phyloP scores from a whole-genome alignment of 768 basidiomycete species.

The Lyophyllum semitale region DNA sequence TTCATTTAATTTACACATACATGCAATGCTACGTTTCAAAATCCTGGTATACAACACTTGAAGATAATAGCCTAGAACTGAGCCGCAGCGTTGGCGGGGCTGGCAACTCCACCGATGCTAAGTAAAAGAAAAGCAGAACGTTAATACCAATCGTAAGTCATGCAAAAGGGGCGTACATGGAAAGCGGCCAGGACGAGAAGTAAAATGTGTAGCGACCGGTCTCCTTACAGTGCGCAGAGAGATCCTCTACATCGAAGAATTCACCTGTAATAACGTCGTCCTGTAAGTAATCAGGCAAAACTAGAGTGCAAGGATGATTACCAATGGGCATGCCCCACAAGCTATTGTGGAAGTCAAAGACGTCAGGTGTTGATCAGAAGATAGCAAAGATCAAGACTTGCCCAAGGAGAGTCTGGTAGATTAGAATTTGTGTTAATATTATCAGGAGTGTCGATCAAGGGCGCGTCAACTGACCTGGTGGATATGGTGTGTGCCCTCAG shows the following conservation, averaged over 20 bases:
- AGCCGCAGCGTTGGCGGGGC: slow-evolving; percentile 10
- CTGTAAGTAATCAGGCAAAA: background rate
- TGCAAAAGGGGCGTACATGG: slow-evolving; percentile 49
- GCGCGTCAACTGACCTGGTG: slow-evolving; percentile 49
- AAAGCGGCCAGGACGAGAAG: slow-evolving; percentile 71
- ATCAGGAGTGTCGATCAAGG: background rate
- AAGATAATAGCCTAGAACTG: background rate
- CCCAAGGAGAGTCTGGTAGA: background rate
- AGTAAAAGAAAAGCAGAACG: background rate
- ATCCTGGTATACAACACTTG: background rate
- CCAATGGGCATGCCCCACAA: slow-evolving; percentile 77
- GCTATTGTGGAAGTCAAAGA: slow-evolving; percentile 30
- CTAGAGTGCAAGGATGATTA: slow-evolving; percentile 28
- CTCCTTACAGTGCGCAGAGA: slow-evolving; percentile 54
- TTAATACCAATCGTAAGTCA: too few relatives aligned
- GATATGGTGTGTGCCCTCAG: slow-evolving; percentile 40
- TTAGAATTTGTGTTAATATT: background rate
- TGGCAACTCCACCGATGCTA: slow-evolving; percentile 15
- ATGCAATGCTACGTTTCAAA: background rate
- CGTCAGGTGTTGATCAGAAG: background rate
- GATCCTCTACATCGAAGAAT: slow-evolving; percentile 68
- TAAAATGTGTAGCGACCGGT: slow-evolving; percentile 67
- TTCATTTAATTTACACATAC: background rate
- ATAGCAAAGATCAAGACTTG: background rate
- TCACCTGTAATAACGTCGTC: slow-evolving; percentile 44